phyloP scores from a whole-genome alignment of 148 eudicot species.

The Polygonum aviculare region DNA sequence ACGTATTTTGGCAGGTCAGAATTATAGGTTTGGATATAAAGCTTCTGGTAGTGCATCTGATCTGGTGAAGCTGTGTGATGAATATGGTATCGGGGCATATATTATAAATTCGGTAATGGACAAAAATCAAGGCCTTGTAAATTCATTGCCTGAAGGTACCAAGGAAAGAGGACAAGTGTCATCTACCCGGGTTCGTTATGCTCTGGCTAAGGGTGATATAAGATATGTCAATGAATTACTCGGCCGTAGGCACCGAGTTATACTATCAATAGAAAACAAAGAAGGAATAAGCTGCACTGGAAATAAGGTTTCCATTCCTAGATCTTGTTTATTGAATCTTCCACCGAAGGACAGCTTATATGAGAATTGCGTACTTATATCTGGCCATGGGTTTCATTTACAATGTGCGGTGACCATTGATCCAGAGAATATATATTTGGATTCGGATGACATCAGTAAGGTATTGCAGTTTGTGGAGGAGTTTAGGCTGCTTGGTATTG shows the following conservation, averaged over 20 bases:
- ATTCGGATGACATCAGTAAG: constrained; percentile 31
- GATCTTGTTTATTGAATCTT: constrained; percentile 63
- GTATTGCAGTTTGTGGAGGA: constrained; percentile 26
- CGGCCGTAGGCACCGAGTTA: constrained; percentile 88
- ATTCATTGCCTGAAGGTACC: constrained; percentile 20
- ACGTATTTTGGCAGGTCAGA: constrained; percentile 52
- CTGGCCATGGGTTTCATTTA: constrained; percentile 32
- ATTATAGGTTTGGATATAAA: constrained; percentile 87
- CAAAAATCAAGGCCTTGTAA: constrained; percentile 32
- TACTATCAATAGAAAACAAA: constrained; percentile 34
- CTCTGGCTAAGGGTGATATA: constrained; percentile 74
- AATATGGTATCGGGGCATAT: constrained; percentile 59
- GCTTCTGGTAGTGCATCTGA: constrained; percentile 86
- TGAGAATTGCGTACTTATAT: constrained; percentile 41
- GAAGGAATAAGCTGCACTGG: constrained; percentile 24
- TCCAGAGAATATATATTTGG: constrained; percentile 49
- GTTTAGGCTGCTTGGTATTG: constrained; percentile 42
- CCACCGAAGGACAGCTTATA: constrained; percentile 81
- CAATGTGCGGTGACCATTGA: constrained; percentile 64
- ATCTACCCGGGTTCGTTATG: constrained; percentile 87
- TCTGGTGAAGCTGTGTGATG: constrained; percentile 58
- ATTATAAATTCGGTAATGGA: constrained; percentile 88
- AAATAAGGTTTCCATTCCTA: constrained; percentile 37
- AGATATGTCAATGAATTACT: constrained; percentile 73
- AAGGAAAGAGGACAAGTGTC: constrained; percentile 94